These are phyloP conservation scores for Kwoniella europaea DNA, from an alignment of 768 basidiomycete genomes.

Conservation along the genomic window DNA sequence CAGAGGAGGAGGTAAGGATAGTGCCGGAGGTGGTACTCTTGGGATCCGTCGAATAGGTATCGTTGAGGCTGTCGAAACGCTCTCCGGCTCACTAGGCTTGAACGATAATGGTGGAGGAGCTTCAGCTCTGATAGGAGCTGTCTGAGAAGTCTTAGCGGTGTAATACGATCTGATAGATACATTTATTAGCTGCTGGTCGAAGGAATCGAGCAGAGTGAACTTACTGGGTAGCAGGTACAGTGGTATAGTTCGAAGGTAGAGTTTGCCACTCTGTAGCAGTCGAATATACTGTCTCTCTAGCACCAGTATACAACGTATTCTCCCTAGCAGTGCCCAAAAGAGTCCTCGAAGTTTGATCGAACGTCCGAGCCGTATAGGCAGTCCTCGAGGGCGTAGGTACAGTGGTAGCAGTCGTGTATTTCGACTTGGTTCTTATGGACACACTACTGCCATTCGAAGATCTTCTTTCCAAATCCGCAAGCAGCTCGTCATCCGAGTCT, in stretches of 20 bases:
- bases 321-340: slow-evolving; percentile 33
- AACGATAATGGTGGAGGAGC: slow-evolving; percentile 12
- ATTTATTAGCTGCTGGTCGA: background rate
- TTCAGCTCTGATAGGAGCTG: slow-evolving; percentile 22
- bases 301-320: slow-evolving; percentile 41
- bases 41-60: slow-evolving; percentile 17
- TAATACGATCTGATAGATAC: slow-evolving; percentile 27
- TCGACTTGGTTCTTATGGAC: slow-evolving; percentile 10
- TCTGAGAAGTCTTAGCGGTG: slow-evolving; percentile 29
- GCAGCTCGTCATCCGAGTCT: slow-evolving; percentile 37
- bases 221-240: slow-evolving; percentile 21
- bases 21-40: slow-evolving; percentile 9
- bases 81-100: slow-evolving; percentile 18
- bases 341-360: slow-evolving; percentile 2
- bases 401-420: slow-evolving; percentile 4
- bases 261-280: slow-evolving; percentile 42
- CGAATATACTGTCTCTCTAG: slow-evolving; percentile 31
- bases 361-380: slow-evolving; percentile 14
- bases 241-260: slow-evolving; percentile 26
- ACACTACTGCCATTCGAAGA: slow-evolving; percentile 41
- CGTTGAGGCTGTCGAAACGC: slow-evolving; percentile 42
- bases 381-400: background rate
- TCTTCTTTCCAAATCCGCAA: slow-evolving; percentile 47
- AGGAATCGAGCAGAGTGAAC: background rate
- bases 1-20: background rate